A percentile compares a stretch with the other conserved stretches of the same genome.
phyloP scores from a whole-genome alignment of 352 stramenopile species.

The Blastocystis sp. region DNA sequence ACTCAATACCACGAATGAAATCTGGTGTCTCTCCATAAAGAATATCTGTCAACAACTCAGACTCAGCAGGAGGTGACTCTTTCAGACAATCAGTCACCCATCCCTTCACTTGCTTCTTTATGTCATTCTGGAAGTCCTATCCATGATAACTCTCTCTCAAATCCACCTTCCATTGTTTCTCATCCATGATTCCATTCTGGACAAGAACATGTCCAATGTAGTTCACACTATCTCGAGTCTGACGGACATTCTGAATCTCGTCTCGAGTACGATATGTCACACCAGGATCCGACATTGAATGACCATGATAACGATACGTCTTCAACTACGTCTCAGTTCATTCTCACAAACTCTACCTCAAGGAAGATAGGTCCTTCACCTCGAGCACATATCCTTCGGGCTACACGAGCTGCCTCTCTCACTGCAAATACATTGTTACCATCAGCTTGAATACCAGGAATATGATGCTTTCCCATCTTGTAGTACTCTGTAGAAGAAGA shows the following conservation, averaged over 20 bases:
- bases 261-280: slow-evolving; percentile 99
- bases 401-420: slow-evolving; percentile 87
- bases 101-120: slow-evolving; percentile 94
- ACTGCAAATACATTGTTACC: slow-evolving; percentile 97
- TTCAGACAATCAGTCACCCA: slow-evolving; percentile 84
- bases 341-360: slow-evolving; percentile 70
- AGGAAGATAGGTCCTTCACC: slow-evolving; percentile 98
- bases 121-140: slow-evolving; percentile 91
- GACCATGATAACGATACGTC: slow-evolving; percentile 99
- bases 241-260: slow-evolving; percentile 95
- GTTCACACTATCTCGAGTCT: slow-evolving; percentile 88
- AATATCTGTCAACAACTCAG: slow-evolving; percentile 82
- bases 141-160: slow-evolving; percentile 76
- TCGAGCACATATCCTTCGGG: slow-evolving; percentile 85
- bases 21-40: slow-evolving; percentile 82
- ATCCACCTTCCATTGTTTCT: slow-evolving; percentile 68
- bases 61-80: slow-evolving; percentile 71
- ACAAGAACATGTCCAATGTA: slow-evolving; percentile 72
- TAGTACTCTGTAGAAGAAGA: slow-evolving; percentile 96
- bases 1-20: slow-evolving; percentile 94
- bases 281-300: slow-evolving; percentile 98
- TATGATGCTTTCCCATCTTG: slow-evolving; percentile 97
- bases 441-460: slow-evolving; percentile 96
- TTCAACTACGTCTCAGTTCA: slow-evolving; percentile 75
- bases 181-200: slow-evolving; percentile 89